These are phyloP conservation scores for Pichia occidentalis DNA, from an alignment of 805 yeast species.

Conservation along the genomic window DNA sequence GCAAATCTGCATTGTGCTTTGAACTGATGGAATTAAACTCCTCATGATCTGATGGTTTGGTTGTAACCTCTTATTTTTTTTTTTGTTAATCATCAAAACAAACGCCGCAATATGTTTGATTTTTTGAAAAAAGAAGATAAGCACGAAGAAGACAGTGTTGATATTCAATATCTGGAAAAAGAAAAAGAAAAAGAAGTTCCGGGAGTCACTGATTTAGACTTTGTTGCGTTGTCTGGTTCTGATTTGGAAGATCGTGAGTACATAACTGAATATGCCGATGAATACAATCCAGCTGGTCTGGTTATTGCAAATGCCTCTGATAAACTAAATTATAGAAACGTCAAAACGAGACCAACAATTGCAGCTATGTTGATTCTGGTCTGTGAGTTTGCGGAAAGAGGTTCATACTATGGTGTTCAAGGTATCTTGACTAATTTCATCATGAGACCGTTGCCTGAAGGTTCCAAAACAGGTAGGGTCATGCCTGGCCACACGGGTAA, in stretches of 20 bases:
- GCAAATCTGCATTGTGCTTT: too few species aligned
- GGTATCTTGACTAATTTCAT: slow-evolving; percentile 43
- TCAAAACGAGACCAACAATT: slow-evolving; percentile 40
- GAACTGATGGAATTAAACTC: too few species aligned
- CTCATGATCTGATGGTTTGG: too few species aligned
- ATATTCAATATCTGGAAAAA: too few species aligned
- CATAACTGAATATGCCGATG: slow-evolving; percentile 24
- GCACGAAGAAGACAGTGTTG: too few species aligned
- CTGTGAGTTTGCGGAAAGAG: slow-evolving; percentile 49
- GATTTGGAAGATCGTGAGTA: slow-evolving; percentile 13
- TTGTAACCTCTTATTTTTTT: too few species aligned
- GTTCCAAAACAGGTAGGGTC: slow-evolving; percentile 42
- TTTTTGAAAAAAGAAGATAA: too few species aligned
- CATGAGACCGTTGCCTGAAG: slow-evolving; percentile 45
- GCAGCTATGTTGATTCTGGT: slow-evolving; percentile 39
- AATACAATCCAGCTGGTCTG: slow-evolving; percentile 27
- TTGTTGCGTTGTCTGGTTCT: background rate
- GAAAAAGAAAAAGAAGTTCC: background rate
- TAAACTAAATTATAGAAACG: slow-evolving; percentile 28
- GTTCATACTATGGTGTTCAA: slow-evolving; percentile 43
- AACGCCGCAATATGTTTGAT: too few species aligned
- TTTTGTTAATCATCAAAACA: too few species aligned
- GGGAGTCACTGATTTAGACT: background rate
- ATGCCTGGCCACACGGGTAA: slow-evolving; percentile 19
- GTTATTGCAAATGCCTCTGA: slow-evolving; percentile 26